phyloP scores from a whole-genome alignment of 495 filamentous ascomycete species.

The Penicillium diatomitis region DNA sequence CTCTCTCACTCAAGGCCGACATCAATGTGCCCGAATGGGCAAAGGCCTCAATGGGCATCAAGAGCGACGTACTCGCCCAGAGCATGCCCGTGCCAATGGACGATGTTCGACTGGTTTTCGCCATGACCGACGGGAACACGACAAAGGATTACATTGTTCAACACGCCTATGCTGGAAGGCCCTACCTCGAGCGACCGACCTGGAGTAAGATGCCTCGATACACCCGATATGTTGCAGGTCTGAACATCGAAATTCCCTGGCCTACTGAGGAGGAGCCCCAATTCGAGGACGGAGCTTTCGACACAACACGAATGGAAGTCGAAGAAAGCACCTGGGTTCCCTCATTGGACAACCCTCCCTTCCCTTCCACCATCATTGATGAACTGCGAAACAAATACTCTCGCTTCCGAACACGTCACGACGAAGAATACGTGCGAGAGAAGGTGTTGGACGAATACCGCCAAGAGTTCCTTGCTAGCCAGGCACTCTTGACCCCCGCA shows the following conservation, averaged over 20 bases:
- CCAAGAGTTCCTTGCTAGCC: constrained; percentile 45
- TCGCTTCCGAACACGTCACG: constrained; percentile 73
- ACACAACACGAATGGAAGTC: constrained; percentile 69
- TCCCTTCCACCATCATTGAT: constrained; percentile 70
- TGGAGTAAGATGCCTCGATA: constrained; percentile 28
- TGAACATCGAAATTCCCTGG: constrained; percentile 62
- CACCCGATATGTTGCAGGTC: constrained; percentile 35
- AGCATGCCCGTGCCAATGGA: constrained; percentile 52
- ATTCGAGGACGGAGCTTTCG: constrained; percentile 44
- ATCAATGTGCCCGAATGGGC: constrained; percentile 47
- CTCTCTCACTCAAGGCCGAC: constrained; percentile 40
- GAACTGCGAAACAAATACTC: constrained; percentile 82
- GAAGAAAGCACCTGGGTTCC: constrained; percentile 69
- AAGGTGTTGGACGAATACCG: constrained; percentile 48
- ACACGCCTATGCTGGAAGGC: constrained; percentile 42
- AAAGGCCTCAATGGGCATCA: constrained; percentile 27
- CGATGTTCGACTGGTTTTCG: constrained; percentile 70
- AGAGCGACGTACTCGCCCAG: constrained; percentile 34
- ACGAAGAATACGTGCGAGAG: constrained; percentile 47
- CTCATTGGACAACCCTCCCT: constrained; percentile 63
- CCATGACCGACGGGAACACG: constrained; percentile 54
- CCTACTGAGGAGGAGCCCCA: constrained; percentile 39
- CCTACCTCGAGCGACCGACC: constrained; percentile 23
- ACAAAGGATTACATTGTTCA: constrained; percentile 66
- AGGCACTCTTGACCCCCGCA: constrained; percentile 40